Base-by-base conservation (phyloP, 495 filamentous ascomycete genomes). In the Penicillium taxi region DNA sequence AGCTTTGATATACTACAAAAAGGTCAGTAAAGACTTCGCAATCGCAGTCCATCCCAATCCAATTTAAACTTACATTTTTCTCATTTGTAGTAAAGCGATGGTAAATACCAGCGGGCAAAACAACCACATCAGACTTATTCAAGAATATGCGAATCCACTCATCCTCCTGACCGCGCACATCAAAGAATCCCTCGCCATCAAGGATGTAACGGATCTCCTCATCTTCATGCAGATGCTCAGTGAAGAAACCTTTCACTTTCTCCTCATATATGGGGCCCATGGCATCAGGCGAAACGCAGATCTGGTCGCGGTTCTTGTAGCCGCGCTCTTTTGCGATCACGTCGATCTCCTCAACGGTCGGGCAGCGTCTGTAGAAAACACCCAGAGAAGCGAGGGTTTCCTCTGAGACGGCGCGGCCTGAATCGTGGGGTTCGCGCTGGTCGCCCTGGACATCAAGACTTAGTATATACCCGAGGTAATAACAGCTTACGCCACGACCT, bases 191-290 rank as follows among this genome's bases (percentile, higher is more conserved):
- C 34, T 75, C 67, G 1, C 91, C 91, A 43, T 86, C 91, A 19
- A 87, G 68, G 48, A 98, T 84, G 53, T 96, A 98, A n/a, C 91
- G 74, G 41, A 98, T 98, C 76, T 98, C 91, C 70, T 98, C 91
- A 54, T 96, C 93, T 67, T 98, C 91, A 49, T 98, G 91, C 48
- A 96, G 63, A 61, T 98, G 91, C 71, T 98, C 91, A 28, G 81
- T 57, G 68, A 96, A 96, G 69, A 98, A 98, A 41, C 56, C 76
- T 65, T 84, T 86, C 42, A 98, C 84, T 55, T 96, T 96, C 42
- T 79, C 74, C 64, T 98, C 91, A 48, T 71, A 73, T 19, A 74
- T 61, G 26, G 72, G 81, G 35, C 90, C 89, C 86, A 96, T 88
- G 38, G 76, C 81, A 42, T 74, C 73, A 0, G 87, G 89, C 14